Conservation (phyloP, 2,329 filamentous ascomycete species). For the Sporothrix sp. region DNA sequence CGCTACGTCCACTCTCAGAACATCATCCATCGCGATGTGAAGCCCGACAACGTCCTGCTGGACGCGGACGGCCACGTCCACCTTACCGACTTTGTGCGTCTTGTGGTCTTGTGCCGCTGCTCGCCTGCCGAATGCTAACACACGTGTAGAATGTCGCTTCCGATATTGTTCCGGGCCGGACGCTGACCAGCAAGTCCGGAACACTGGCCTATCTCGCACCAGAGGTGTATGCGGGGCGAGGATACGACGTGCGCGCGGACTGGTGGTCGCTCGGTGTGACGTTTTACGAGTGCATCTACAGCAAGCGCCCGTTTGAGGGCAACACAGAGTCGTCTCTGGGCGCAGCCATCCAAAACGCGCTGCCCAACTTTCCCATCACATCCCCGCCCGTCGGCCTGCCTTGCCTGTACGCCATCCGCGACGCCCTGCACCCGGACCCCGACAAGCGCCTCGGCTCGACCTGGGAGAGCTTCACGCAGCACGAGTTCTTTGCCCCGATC, state of each 20-base stretch:
- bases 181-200: constrained; percentile 89
- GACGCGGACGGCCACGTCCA: constrained; percentile 91
- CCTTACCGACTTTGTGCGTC: constrained; percentile 85
- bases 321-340: constrained; percentile 73
- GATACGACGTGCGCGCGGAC: constrained; percentile 83
- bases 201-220: constrained; percentile 92
- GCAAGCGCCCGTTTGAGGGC: constrained; percentile 94
- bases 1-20: constrained; percentile 76
- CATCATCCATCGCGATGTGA: constrained; percentile 85
- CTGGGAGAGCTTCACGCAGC: constrained; percentile 76
- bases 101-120: no score
- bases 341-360: constrained; percentile 69
- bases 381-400: constrained; percentile 79
- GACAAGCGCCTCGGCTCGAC: constrained; percentile 73
- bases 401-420: constrained; percentile 81
- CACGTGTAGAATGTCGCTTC: constrained; percentile 81
- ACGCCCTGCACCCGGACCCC: constrained; percentile 71
- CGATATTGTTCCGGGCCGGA: constrained; percentile 73
- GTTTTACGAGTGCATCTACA: constrained; percentile 99
- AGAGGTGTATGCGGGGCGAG: constrained; percentile 84
- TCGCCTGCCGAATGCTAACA: constrained; percentile 7
- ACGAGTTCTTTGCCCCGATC: constrained; percentile 80
- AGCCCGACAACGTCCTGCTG: constrained; percentile 83
- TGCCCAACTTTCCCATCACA: constrained; percentile 84
- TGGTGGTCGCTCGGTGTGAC: constrained; percentile 98